phyloP scores from a whole-genome alignment of 345 rosid species.

The Pistacia integerrima region DNA sequence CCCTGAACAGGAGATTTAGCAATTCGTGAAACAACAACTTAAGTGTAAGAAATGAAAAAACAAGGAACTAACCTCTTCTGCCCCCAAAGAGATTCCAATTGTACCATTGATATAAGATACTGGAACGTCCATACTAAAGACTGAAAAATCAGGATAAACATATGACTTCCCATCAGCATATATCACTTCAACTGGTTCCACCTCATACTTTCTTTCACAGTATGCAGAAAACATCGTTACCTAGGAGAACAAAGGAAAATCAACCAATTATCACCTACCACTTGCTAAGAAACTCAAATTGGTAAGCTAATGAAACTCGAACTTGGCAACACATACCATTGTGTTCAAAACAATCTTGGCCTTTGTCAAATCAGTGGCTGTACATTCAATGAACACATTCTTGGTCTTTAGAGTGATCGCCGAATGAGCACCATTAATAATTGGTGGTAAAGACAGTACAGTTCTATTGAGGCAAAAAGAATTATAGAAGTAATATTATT shows the following conservation, averaged over 20 bases:
- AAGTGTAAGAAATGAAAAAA: background rate
- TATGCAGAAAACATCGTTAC: conserved; percentile 75
- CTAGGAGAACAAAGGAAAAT: conserved; percentile 38
- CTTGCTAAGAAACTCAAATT: conserved; percentile 17
- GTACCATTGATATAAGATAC: conserved; percentile 68
- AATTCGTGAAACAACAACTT: too few relatives aligned
- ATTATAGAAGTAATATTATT: background rate
- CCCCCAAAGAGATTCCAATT: conserved; percentile 74
- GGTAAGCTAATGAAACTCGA: conserved; percentile 12
- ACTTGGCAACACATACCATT: conserved; percentile 52
- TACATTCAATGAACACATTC: conserved; percentile 94
- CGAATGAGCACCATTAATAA: conserved; percentile 94
- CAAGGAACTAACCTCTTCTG: conserved; percentile 59
- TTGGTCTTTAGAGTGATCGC: conserved; percentile 89
- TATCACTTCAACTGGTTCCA: conserved; percentile 91
- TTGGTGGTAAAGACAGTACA: conserved; percentile 87
- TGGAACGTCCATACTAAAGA: conserved; percentile 78
- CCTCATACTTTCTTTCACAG: conserved; percentile 74
- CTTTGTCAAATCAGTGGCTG: conserved; percentile 92
- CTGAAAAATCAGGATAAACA: conserved; percentile 74
- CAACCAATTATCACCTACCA: conserved; percentile 13
- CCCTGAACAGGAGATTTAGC: too few relatives aligned
- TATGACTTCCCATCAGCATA: conserved; percentile 61
- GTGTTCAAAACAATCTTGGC: conserved; percentile 92
- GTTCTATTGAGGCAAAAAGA: conserved; percentile 51